Evolutionary conservation across 2,329 filamentous ascomycete species (phyloP), one percentile per base, ranked within the genome.

Genomic region (Calonectria montana): DNA sequence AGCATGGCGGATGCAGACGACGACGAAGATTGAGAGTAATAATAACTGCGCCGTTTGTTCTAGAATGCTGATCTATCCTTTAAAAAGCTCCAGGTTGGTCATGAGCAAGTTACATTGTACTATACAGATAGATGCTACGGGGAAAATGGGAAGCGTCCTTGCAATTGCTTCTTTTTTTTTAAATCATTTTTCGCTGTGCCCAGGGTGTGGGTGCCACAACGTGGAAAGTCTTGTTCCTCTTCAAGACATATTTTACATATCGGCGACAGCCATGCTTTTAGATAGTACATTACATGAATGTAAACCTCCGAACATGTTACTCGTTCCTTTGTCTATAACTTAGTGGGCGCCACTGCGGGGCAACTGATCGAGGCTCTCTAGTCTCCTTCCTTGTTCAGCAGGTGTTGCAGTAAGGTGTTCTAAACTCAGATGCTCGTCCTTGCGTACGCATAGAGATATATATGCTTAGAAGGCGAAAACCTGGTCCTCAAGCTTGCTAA

Each of bases 401-500:
- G 45, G n/a, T 23, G 9, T 31, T n/a, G n/a, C 9, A 31, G 16
- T 21, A 29, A n/a, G 31, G 25, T 35, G n/a, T 29, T 29, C 25
- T 21, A 29, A 23, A 57, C 48, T 57, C 29, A 37, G 29, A 39
- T 23, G 39, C 13, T 50, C 27, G 15, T 27, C 15, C 43, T 45
- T 4, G 31, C 1, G 8, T 41, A 29, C 18, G 27, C 21, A 31
- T n/a, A n/a, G 4, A 9, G 25, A 27, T 15, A 18, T 29, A 39
- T 31, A 41, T 43, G 69, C 57, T 81, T 85, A 87, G 86, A 99
- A 99, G 82, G 94, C 95, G 87, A 99, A 99, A 78, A 99, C 94
- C 86, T 98, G 97, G 84, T 99, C 97, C 83, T 96, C 94, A 66
- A 98, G 92, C 91, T 98, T 98, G 92, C 96, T 98, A 80, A 98